Conservation (phyloP, 768 basidiomycete species). For the Psilocybe cubensis region DNA sequence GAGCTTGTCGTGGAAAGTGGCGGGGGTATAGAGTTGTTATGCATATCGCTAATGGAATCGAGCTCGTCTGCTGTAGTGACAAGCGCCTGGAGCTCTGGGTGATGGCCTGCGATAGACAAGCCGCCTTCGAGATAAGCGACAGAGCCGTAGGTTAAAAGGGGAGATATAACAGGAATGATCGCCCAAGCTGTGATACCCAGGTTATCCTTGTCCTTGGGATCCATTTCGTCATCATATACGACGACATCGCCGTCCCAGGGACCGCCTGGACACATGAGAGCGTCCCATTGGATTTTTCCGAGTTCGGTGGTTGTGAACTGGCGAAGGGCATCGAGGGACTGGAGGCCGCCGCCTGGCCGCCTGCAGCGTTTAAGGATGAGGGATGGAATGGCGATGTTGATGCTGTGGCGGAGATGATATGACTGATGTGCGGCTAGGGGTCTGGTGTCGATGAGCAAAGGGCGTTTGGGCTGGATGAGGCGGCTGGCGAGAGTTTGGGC, state of each 20-base stretch:
- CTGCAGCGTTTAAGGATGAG: conserved; percentile 87
- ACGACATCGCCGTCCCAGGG: conserved; percentile 79
- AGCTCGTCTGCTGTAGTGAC: conserved; percentile 49
- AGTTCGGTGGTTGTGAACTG: conserved; percentile 84
- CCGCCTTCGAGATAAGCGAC: conserved; percentile 78
- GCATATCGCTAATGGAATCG: conserved; percentile 1
- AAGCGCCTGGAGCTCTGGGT: conserved; percentile 56
- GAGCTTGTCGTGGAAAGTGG: conserved; percentile 8
- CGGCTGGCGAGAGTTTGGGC: conserved; percentile 52
- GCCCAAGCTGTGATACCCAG: conserved; percentile 67
- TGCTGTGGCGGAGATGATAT: conserved; percentile 66
- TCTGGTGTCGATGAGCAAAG: conserved; percentile 84
- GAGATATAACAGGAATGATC: conserved; percentile 63
- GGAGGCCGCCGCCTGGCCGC: conserved; percentile 71
- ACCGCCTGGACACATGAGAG: conserved; percentile 49
- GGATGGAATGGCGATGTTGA: conserved; percentile 88
- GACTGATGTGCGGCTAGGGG: conserved; percentile 67
- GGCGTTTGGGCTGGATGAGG: conserved; percentile 52
- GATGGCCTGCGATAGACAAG: conserved; percentile 60
- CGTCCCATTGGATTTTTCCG: conserved; percentile 75
- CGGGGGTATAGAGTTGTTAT: not conserved
- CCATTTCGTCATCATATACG: conserved; percentile 81
- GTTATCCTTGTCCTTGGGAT: conserved; percentile 62
- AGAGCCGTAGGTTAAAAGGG: conserved; percentile 56
- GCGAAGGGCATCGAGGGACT: conserved; percentile 67